phyloP scores from a whole-genome alignment of 2,329 filamentous ascomycete genomes.

The Fusarium neocosmosporiellum region DNA sequence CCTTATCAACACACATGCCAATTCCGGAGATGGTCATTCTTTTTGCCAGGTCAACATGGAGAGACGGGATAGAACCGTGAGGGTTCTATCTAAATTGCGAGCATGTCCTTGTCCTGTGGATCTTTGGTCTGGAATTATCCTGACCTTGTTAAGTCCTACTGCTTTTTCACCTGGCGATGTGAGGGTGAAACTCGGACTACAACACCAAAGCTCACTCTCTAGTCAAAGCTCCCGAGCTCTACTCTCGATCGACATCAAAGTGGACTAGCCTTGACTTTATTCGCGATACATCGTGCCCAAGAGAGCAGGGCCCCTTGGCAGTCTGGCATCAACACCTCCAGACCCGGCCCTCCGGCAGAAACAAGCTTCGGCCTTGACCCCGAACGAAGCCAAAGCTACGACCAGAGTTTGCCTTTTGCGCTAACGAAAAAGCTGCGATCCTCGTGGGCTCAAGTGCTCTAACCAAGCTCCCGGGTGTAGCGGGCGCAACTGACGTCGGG shows the following conservation, averaged over 20 bases:
- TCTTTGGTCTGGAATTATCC: neutral
- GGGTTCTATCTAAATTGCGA: neutral
- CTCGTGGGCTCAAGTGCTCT: conserved; percentile 9
- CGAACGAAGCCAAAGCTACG: conserved; percentile 6
- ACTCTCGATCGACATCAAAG: neutral
- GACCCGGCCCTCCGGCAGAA: neutral
- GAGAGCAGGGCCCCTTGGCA: neutral
- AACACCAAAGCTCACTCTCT: neutral
- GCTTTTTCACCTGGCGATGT: neutral
- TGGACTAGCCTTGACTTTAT: neutral
- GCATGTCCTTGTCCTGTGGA: conserved; percentile 1
- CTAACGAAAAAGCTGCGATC: conserved; percentile 7
- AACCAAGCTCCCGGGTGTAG: conserved; percentile 14
- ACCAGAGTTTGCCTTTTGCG: conserved; percentile 18
- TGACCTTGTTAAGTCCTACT: neutral
- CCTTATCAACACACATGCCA: conserved; percentile 39
- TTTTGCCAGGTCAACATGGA: neutral
- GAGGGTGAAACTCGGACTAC: neutral
- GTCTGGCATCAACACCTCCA: neutral
- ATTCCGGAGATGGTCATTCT: conserved; percentile 9
- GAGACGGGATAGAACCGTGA: neutral
- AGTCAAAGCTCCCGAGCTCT: neutral
- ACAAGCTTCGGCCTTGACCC: conserved; percentile 10
- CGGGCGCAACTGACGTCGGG: conserved; percentile 25
- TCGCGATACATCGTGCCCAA: neutral